Base-by-base conservation (phyloP, 1,139 yeast species). In the Candida labiduridarum region DNA sequence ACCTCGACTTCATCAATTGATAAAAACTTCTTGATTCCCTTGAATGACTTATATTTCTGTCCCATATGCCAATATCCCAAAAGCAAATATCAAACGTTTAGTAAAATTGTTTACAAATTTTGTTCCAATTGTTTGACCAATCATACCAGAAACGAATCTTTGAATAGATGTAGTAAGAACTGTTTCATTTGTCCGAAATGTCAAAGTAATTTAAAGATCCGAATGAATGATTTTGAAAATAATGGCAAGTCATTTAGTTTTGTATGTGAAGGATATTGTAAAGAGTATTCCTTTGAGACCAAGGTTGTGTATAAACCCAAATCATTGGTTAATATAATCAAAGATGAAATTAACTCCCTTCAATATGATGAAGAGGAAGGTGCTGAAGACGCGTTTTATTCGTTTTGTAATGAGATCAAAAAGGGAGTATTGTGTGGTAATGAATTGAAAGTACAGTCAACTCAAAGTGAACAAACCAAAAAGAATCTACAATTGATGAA, bases 161-260 rank as follows among this genome's bases (percentile, higher is more conserved):
- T 60, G 12, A 22, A 34, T 1, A 56, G 63, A 48, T 76, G 79
- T 55, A 52, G 63, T 10, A 69, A 66, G 49, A 75, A 71, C 54
- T 76, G 80, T 55, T 74, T 74, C 52, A 63, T 59, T 19, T 76
- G 80, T 52, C 80, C 80, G 1, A 41, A 52, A 11, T 76, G 80
- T 56, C 48, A 56, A 2, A 57, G 74, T 0, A 60, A 65, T 43
- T 53, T 74, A 4, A 46, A 61, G 0, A 65, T 74, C 4, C 53
- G 62, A 3, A 63, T 71, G 11, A 50, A 57, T 4, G 69, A 71
- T 54, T 58, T 60, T 27, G 66, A 60, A 1, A 49, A 49, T 8
- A 50, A 54, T 16, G 78, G 77, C 1, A 76, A 75, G 55, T 53
- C 62, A 38, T 74, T 76, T 56, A 52, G 48, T 39, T 74, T 75